Evolutionary conservation across 2,329 filamentous ascomycete species (phyloP), one percentile per base, ranked within the genome.

Genomic region (Dactylellina sp.): DNA sequence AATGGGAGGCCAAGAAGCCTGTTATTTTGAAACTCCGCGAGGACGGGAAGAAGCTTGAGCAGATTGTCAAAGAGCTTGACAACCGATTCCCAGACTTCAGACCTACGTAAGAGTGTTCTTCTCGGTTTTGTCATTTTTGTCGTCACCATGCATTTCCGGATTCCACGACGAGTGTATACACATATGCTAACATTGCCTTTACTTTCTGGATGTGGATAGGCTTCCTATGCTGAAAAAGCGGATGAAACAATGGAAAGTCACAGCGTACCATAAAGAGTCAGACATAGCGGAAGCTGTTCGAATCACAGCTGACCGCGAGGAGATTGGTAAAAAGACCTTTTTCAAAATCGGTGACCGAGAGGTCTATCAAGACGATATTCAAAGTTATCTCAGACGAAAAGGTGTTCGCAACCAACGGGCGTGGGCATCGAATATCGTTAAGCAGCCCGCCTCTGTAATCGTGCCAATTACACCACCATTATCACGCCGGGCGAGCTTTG

Each of bases 161-260:
- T 20, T 22, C 5, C 16, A 2, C 28, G 6, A 2, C 5, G n/a
- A 24, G 7, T 18, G 3, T n/a, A 14, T 37, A 35, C 20, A 39
- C n/a, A 16, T 20, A 25, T 20, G 52, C 47, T 62, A 62, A 52
- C 20, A 2, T 18, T 49, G 35, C 24, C 42, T 24, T 25, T 4
- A 6, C 2, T 32, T 37, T 7, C 7, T 53, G 49, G 4, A 5
- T 20, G 22, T 49, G 14, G 18, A 16, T 35, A 70, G 64, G 11
- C 64, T 70, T 7, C 56, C 64, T 12, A 70, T 70, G 64, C 64
- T 70, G 16, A 70, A 70, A 28, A 70, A 70, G 22, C 64, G 64
- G 4, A 70, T 70, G 64, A 44, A 60, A 11, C 42, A 62, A 46
- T 70, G 64, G 64, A 56, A 56, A 55, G 32, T 70, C 18, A 70